Evolutionary conservation across 208 protist genomes (phyloP).

Genomic region (Leishmania amazonensis): DNA sequence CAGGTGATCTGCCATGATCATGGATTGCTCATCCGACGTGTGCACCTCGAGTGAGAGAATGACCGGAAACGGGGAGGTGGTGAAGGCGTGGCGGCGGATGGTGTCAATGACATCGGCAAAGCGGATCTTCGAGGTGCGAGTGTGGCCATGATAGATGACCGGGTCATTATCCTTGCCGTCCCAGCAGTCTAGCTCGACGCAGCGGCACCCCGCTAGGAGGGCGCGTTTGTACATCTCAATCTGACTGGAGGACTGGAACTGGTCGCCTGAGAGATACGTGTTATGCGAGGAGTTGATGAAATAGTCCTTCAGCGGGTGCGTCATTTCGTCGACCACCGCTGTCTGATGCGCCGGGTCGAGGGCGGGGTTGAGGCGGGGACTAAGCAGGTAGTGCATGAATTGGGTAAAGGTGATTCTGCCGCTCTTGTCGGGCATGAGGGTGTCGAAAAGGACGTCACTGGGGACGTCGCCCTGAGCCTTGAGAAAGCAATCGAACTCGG

Average conservation of each 20-base stretch:
- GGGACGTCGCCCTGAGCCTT: slow-evolving; percentile 32
- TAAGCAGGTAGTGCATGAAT: slow-evolving; percentile 46
- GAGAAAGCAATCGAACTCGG: slow-evolving; percentile 50
- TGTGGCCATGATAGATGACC: slow-evolving; percentile 87
- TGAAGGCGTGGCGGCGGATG: slow-evolving; percentile 70
- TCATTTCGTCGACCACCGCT: slow-evolving; percentile 78
- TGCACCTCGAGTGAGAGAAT: slow-evolving; percentile 89
- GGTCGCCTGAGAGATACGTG: slow-evolving; percentile 95
- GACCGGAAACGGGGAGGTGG: slow-evolving; percentile 64
- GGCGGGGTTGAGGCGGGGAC: slow-evolving; percentile 37
- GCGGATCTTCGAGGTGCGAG: slow-evolving; percentile 69
- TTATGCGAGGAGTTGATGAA: slow-evolving; percentile 95
- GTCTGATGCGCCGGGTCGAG: slow-evolving; percentile 29
- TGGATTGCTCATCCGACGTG: slow-evolving; percentile 54
- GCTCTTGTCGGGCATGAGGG: slow-evolving; percentile 19
- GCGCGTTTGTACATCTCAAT: slow-evolving; percentile 70
- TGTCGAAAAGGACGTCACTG: slow-evolving; percentile 28
- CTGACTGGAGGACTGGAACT: slow-evolving; percentile 65
- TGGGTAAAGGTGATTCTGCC: slow-evolving; percentile 32
- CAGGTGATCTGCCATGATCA: slow-evolving; percentile 70
- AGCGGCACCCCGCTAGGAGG: slow-evolving; percentile 71
- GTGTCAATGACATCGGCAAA: slow-evolving; percentile 62
- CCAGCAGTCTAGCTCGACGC: slow-evolving; percentile 88
- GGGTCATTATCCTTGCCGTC: slow-evolving; percentile 71
- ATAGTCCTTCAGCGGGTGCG: slow-evolving; percentile 80